phyloP scores from a whole-genome alignment of 1,284 basidiomycete species.

The Moesziomyces sp. region DNA sequence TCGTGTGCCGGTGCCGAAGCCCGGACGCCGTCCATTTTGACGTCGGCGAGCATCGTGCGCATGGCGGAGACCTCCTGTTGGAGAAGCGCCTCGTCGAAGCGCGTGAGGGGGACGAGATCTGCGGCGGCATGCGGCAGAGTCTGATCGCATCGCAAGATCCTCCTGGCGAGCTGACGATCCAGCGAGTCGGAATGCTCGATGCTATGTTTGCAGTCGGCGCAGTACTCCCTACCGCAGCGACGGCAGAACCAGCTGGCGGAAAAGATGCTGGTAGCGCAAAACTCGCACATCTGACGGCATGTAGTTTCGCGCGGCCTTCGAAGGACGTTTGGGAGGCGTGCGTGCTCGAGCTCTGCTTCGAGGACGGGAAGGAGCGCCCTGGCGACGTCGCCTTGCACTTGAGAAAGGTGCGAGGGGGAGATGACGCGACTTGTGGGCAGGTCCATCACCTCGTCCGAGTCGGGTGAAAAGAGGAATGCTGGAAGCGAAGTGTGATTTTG shows the following conservation, averaged over 20 bases:
- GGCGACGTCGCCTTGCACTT: slow-evolving; percentile 19
- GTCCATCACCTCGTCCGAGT: slow-evolving; percentile 28
- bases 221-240: slow-evolving; percentile 88
- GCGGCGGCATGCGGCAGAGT: slow-evolving; percentile 36
- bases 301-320: slow-evolving; percentile 38
- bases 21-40: not conserved
- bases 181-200: slow-evolving; percentile 68
- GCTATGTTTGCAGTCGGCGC: slow-evolving; percentile 81
- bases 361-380: slow-evolving; percentile 33
- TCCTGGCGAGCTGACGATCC: slow-evolving; percentile 12
- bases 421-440: slow-evolving; percentile 11
- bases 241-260: slow-evolving; percentile 88
- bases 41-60: slow-evolving; percentile 62
- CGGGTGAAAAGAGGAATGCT: slow-evolving; percentile 23
- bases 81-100: slow-evolving; percentile 75
- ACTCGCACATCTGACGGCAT: slow-evolving; percentile 72
- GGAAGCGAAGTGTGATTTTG: not conserved
- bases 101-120: slow-evolving; percentile 80
- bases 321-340: slow-evolving; percentile 13
- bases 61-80: slow-evolving; percentile 77
- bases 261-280: slow-evolving; percentile 91
- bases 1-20: not conserved
- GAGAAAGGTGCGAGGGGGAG: slow-evolving; percentile 8
- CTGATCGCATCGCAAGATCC: slow-evolving; percentile 40
- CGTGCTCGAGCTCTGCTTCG: slow-evolving; percentile 36